These are phyloP conservation scores for Willaertia magna DNA, from an alignment of 208 protist species.

Conservation along the genomic window DNA sequence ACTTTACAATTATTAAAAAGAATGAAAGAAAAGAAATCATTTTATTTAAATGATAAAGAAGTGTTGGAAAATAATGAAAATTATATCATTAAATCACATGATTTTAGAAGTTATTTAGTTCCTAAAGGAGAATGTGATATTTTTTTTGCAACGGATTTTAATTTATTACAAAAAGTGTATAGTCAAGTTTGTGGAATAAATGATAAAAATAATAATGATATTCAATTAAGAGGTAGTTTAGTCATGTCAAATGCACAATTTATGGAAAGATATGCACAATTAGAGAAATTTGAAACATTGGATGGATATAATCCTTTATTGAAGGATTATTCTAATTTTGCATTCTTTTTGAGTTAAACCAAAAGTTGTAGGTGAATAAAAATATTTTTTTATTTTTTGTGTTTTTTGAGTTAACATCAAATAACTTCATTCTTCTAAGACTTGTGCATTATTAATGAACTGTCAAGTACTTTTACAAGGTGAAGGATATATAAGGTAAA, in stretches of 20 bases:
- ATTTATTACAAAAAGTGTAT: slow-evolving; percentile 50
- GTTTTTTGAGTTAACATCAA: too few relatives aligned
- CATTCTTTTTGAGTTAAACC: slow-evolving; percentile 39
- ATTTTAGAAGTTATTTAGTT: slow-evolving; percentile 43
- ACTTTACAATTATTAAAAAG: slow-evolving; percentile 27
- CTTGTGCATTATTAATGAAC: too few relatives aligned
- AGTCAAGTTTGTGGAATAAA: slow-evolving; percentile 42
- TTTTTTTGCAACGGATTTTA: slow-evolving; percentile 68
- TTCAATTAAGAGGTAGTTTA: slow-evolving; percentile 26
- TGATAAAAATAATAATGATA: slow-evolving; percentile 54
- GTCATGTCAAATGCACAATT: slow-evolving; percentile 55
- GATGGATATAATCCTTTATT: slow-evolving; percentile 65
- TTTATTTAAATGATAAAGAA: not conserved
- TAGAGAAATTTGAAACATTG: slow-evolving; percentile 60
- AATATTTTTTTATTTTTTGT: too few relatives aligned
- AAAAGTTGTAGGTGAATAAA: not conserved
- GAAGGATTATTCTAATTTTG: slow-evolving; percentile 57
- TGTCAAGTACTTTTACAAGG: too few relatives aligned
- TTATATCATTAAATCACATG: slow-evolving; percentile 49
- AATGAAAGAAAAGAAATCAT: not conserved
- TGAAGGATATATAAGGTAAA: too few relatives aligned
- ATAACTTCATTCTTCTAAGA: too few relatives aligned
- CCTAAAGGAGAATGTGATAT: slow-evolving; percentile 59
- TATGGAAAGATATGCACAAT: slow-evolving; percentile 54
- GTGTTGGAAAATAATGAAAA: not conserved